Evolutionary conservation across 768 basidiomycete species (phyloP).

Genomic region (Phanerochaete sordida): DNA sequence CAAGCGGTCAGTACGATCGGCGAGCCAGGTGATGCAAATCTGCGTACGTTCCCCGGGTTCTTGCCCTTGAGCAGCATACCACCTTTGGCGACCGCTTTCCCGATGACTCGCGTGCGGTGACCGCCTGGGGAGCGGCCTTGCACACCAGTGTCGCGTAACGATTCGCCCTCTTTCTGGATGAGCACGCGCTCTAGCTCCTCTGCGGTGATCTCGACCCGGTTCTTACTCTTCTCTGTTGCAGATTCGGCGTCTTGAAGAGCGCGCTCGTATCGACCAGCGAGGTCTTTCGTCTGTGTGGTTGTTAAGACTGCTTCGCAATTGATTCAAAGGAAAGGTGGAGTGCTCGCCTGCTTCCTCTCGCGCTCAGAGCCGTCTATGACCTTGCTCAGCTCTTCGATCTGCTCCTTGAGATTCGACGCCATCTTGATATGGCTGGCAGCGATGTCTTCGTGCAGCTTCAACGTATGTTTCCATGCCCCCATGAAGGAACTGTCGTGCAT

Average conservation of each 20-base stretch:
- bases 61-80: conserved; percentile 88
- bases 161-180: conserved; percentile 94
- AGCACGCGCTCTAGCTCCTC: conserved; percentile 94
- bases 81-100: conserved; percentile 90
- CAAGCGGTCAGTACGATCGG: neutral
- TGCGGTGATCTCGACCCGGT: conserved; percentile 80
- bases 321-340: neutral
- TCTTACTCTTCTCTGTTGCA: conserved; percentile 84
- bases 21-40: conserved; percentile 15
- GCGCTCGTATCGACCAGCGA: conserved; percentile 84
- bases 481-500: conserved; percentile 45
- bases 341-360: conserved; percentile 80
- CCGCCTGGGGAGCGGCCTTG: conserved; percentile 55
- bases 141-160: conserved; percentile 73
- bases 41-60: conserved; percentile 77
- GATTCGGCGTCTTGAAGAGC: conserved; percentile 84
- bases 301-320: neutral
- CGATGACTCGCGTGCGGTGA: conserved; percentile 78
- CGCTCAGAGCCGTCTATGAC: conserved; percentile 93
- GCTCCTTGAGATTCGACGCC: conserved; percentile 85
- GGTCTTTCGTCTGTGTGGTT: conserved; percentile 76
- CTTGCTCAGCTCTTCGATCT: conserved; percentile 89
- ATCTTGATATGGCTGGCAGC: conserved; percentile 88
- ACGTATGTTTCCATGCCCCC: conserved; percentile 80
- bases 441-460: conserved; percentile 87